Conservation (phyloP, 2,329 filamentous ascomycete genomes). For the Plectosphaerella sp. region DNA sequence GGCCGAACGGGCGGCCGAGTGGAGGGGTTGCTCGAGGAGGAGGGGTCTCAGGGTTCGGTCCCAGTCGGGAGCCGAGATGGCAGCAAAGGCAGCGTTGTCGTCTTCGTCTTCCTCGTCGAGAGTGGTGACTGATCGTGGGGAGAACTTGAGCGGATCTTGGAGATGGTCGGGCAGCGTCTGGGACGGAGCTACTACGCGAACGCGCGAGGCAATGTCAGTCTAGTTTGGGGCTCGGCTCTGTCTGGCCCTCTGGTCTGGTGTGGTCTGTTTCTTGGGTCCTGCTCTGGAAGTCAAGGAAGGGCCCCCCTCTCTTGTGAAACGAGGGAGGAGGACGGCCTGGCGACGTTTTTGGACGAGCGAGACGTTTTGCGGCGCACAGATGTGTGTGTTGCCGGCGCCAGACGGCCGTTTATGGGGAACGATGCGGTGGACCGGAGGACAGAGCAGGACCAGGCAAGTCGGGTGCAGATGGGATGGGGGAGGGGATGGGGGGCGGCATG, state of each 20-base stretch:
- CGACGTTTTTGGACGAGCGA: constrained; percentile 9
- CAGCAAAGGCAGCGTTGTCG: constrained; percentile 29
- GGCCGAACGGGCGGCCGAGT: constrained; percentile 29
- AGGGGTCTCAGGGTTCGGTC: constrained; percentile 46
- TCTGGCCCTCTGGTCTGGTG: no score
- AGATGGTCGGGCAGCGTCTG: constrained; percentile 54
- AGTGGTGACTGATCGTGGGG: constrained; percentile 43
- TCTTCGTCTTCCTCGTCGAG: constrained; percentile 49
- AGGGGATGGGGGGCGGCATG: neutral
- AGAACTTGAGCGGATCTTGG: constrained; percentile 48
- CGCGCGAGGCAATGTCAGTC: constrained; percentile 12
- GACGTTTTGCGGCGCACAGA: constrained; percentile 14
- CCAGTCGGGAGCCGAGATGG: constrained; percentile 28
- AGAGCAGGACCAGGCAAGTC: constrained; percentile 5
- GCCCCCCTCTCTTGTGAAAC: constrained; percentile 25
- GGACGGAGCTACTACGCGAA: constrained; percentile 47
- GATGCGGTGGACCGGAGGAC: neutral
- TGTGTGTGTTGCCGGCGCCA: constrained; percentile 4
- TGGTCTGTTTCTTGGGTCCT: no score
- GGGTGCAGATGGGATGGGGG: constrained; percentile 2
- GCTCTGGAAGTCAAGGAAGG: neutral
- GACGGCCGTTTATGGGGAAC: constrained; percentile 2
- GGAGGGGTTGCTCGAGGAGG: constrained; percentile 27
- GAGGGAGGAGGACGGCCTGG: constrained; percentile 5
- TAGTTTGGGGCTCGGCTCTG: neutral